Evolutionary conservation across 2,329 filamentous ascomycete species (phyloP).

Genomic region (Domatiomyces catenatus): DNA sequence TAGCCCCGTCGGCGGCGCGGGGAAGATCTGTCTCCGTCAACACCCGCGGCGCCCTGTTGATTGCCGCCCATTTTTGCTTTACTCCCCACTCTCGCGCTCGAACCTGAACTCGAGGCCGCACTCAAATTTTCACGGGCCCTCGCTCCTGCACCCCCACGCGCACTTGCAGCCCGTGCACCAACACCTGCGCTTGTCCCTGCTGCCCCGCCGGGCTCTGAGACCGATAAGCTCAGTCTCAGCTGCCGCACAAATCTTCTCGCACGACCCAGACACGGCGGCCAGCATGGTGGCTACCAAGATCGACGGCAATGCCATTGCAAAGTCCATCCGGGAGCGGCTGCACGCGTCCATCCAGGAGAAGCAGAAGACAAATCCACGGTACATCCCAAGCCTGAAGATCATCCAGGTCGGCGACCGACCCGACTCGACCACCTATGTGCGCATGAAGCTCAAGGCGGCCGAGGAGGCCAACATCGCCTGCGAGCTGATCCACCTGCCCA

Average conservation of each 20-base stretch:
- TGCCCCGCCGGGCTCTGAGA: no score
- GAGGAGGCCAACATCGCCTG: constrained; percentile 87
- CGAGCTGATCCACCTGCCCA: constrained; percentile 69
- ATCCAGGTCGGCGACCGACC: constrained; percentile 91
- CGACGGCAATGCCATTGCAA: constrained; percentile 90
- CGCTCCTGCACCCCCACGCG: not conserved
- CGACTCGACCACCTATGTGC: constrained; percentile 95
- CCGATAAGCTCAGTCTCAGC: not conserved
- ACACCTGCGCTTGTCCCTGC: not conserved
- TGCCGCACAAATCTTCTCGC: not conserved
- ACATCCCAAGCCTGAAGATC: constrained; percentile 80
- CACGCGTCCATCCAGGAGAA: constrained; percentile 64
- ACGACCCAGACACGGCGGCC: constrained; percentile 3
- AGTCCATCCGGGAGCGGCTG: constrained; percentile 71
- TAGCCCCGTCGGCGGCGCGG: no score
- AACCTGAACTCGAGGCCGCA: not conserved
- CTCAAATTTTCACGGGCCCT: not conserved
- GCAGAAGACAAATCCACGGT: constrained; percentile 71
- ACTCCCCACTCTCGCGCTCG: not conserved
- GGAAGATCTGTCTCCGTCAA: not conserved
- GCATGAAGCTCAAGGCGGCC: constrained; percentile 98
- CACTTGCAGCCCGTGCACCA: not conserved
- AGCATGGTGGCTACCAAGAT: constrained; percentile 81
- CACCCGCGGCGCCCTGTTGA: not conserved
- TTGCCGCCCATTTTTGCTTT: not conserved